Base-by-base conservation (phyloP, 257 asterid genomes). In the Rehmannia glutinosa region DNA sequence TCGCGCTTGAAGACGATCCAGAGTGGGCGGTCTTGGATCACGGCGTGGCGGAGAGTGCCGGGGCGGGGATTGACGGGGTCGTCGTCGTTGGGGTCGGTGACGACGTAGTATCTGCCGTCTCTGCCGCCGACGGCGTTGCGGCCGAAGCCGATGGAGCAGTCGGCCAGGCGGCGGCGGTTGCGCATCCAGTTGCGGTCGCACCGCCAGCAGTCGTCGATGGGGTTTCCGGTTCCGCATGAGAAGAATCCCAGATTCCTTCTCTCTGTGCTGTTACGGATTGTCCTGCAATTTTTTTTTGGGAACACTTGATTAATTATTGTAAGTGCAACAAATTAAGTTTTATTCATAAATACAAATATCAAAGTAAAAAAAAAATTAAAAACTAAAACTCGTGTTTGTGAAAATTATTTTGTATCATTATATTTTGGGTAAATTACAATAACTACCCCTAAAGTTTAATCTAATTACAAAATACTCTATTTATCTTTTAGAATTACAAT, bases 151-250 rank as follows among this genome's bases (percentile, higher is more conserved):
- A 89, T 84, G 25, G 86, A 74, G 77, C 98, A 92, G 70, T 87
- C 91, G 10, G 97, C 96, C 8, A 92, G 78, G 8, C 90, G 92
- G n/a, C 83, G 82, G 1, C 98, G 98, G 75, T 78, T 57, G 55
- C 80, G 85, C 47, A 76, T 70, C 98, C 98, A 92, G 53, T 76
- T 81, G 4, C 67, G 82, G 69, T 89, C 91, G 71, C 97, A 87
- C 0, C 98, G 84, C 97, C 98, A 92, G 73, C 98, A 92, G 60
- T 85, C 95, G 64, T 92, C 98, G n/a, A 92, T 87, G 0, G 98
- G 92, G 70, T 92, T 92, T 4, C 95, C 96, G 2, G 82, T 80
- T 11, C 75, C 92, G 66, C 98, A 87, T 4, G 92, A 78, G 78
- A 91, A 84, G 80, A 78, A 91, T 1, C 93, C 95, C 23, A 91